phyloP scores from a whole-genome alignment of 192 early-diverging fungal species.

The Coemansia sp. region DNA sequence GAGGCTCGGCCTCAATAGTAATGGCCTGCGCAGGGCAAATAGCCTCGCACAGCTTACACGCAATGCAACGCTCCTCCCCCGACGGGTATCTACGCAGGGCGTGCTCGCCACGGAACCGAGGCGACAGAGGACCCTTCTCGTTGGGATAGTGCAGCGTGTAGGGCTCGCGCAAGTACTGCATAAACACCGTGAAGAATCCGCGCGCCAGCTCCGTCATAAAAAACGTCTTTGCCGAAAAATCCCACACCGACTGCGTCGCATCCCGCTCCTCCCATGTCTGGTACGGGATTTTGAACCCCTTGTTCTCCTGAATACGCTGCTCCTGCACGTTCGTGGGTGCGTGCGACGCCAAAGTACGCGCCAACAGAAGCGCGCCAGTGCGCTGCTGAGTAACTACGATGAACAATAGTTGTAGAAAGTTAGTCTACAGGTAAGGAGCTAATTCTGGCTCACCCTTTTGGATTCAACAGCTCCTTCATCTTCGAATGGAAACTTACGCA shows the following conservation, averaged over 20 bases:
- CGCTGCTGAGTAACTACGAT: conserved; percentile 3
- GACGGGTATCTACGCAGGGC: conserved; percentile 92
- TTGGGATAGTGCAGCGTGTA: conserved; percentile 96
- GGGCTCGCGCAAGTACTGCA: conserved; percentile 92
- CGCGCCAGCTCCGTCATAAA: conserved; percentile 90
- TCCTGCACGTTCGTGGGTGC: conserved; percentile 44
- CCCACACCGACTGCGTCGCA: conserved; percentile 51
- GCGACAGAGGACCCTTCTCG: conserved; percentile 92
- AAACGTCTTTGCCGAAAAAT: conserved; percentile 72
- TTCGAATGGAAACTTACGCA: conserved; percentile 9
- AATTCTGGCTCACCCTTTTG: not conserved
- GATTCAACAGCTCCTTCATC: not conserved
- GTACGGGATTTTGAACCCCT: conserved; percentile 34
- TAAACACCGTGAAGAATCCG: conserved; percentile 89
- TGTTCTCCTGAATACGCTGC: conserved; percentile 31
- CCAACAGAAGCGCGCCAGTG: not conserved
- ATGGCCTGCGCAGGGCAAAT: conserved; percentile 98
- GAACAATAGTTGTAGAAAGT: not conserved
- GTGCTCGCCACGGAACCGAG: conserved; percentile 96
- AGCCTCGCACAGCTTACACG: conserved; percentile 97
- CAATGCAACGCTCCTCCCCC: conserved; percentile 98
- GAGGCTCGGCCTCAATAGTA: conserved; percentile 95
- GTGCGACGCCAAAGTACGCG: conserved; percentile 39
- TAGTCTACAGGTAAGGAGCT: not conserved
- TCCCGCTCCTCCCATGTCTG: conserved; percentile 52